Evolutionary conservation across 257 asterid species (phyloP).

Genomic region (Coffea canephora): DNA sequence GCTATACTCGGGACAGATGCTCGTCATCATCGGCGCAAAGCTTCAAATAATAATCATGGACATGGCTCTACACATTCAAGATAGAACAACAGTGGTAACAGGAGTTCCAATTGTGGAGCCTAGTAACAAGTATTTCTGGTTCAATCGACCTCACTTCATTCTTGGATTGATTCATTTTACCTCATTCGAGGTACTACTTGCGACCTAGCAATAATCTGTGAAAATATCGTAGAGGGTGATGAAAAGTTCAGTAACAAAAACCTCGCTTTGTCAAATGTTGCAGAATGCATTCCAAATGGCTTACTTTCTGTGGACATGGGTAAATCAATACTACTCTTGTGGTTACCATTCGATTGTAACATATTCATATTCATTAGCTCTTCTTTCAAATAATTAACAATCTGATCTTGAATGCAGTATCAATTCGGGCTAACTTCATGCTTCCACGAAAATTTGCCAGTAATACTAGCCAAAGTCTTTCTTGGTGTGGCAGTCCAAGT

Average conservation of each 20-base stretch:
- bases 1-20: conserved; percentile 7
- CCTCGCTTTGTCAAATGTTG: neutral
- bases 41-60: conserved; percentile 28
- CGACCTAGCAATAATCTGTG: neutral
- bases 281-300: conserved; percentile 39
- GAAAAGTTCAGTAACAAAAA: neutral
- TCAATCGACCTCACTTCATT: conserved; percentile 26
- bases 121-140: conserved; percentile 32
- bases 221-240: neutral
- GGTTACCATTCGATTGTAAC: neutral
- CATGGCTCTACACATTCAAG: conserved; percentile 34
- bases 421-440: conserved; percentile 17
- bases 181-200: conserved; percentile 26
- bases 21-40: conserved; percentile 24
- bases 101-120: conserved; percentile 27
- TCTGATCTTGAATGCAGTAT: conserved; percentile 18
- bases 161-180: conserved; percentile 35
- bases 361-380: neutral
- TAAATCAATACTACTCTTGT: conserved; percentile 6
- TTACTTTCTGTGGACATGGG: conserved; percentile 35
- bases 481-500: conserved; percentile 18
- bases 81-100: conserved; percentile 24
- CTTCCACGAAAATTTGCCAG: conserved; percentile 18
- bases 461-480: conserved; percentile 9
- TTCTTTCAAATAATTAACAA: neutral